These are phyloP conservation scores for Boletus tylopilopsis DNA, from an alignment of 768 basidiomycete genomes.

Conservation along the genomic window DNA sequence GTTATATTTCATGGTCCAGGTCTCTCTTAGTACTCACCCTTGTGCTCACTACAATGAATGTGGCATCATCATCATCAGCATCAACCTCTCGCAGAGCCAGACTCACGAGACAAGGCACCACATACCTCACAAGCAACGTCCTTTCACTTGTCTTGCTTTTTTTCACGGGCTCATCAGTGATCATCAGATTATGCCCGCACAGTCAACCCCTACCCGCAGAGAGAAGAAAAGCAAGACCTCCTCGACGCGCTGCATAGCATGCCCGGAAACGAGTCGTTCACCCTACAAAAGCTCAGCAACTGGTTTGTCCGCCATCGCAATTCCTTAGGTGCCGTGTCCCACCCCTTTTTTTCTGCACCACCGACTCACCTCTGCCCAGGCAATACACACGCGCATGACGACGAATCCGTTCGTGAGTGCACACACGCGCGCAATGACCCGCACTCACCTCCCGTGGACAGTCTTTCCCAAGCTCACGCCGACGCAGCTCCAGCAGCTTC, in stretches of 20 bases:
- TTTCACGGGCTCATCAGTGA: not conserved
- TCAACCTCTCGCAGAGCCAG: not conserved
- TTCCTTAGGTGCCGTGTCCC: not conserved
- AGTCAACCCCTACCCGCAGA: constrained; percentile 11
- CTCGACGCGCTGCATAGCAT: constrained; percentile 13
- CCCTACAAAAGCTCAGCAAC: constrained; percentile 10
- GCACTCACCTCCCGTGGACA: constrained; percentile 9
- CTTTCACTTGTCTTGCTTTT: not conserved
- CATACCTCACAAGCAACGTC: constrained; percentile 6
- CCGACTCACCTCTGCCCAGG: not conserved
- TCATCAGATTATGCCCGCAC: constrained; percentile 19
- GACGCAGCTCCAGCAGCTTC: constrained; percentile 21
- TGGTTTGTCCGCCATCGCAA: constrained; percentile 27
- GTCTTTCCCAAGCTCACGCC: constrained; percentile 28
- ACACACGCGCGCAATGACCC: not conserved
- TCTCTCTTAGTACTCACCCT: too few species aligned
- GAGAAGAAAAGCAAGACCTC: constrained; percentile 10
- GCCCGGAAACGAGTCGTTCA: constrained; percentile 21
- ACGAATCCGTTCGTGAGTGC: constrained; percentile 26
- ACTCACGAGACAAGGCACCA: constrained; percentile 3
- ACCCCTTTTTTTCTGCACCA: not conserved
- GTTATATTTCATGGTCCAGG: constrained; percentile 1
- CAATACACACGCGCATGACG: constrained; percentile 8
- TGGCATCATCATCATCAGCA: constrained; percentile 1
- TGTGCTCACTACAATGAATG: not conserved